Percentiles rank a stretch among this genome's conserved stretches.
phyloP scores from a whole-genome alignment of 2,329 filamentous ascomycete species.

The Dactylellina cionopaga region DNA sequence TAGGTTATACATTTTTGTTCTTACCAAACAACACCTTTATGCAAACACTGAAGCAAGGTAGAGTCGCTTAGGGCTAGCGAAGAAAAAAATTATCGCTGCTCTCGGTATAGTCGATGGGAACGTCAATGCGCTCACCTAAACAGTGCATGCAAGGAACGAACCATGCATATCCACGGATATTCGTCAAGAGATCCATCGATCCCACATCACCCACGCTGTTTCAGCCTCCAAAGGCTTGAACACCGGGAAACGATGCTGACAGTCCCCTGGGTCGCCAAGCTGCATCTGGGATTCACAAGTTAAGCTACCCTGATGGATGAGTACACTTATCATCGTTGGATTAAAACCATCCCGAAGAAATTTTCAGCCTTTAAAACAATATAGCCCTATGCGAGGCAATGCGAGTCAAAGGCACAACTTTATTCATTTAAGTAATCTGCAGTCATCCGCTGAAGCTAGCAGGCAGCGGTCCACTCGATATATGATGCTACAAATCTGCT shows the following conservation, averaged over 20 bases:
- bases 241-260: conserved; percentile 10
- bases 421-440: conserved; percentile 7
- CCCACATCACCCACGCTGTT: conserved; percentile 3
- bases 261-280: neutral
- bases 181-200: conserved; percentile 4
- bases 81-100: conserved; percentile 3
- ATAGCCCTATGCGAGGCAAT: conserved; percentile 23
- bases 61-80: conserved; percentile 11
- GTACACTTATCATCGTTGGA: neutral
- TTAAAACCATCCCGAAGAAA: neutral
- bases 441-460: conserved; percentile 6
- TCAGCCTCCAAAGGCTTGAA: conserved; percentile 6
- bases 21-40: conserved; percentile 16
- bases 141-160: conserved; percentile 16
- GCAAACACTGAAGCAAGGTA: neutral
- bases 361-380: neutral
- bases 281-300: neutral
- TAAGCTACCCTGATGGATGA: neutral
- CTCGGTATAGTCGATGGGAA: neutral
- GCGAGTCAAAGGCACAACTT: conserved; percentile 12
- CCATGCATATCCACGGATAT: conserved; percentile 13
- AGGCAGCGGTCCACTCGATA: neutral
- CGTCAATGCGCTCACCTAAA: conserved; percentile 16
- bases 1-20: neutral
- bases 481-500: conserved; percentile 9